Evolutionary conservation across 768 basidiomycete species (phyloP).

Genomic region (Leccinellum albellum): DNA sequence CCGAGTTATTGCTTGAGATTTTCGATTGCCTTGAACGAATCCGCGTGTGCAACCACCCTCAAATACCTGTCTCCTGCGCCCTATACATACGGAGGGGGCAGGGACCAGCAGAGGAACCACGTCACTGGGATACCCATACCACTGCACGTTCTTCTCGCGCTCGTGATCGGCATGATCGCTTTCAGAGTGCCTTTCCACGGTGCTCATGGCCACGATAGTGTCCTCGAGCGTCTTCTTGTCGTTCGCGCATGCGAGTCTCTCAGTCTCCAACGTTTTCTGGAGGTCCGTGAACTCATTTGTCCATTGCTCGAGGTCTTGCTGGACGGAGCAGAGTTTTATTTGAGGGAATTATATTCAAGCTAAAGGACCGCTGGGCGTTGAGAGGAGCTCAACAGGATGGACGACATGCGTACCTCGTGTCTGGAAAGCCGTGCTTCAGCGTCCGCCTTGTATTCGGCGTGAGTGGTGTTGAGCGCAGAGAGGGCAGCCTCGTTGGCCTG

Average conservation of each 20-base stretch:
- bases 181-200: conserved; percentile 65
- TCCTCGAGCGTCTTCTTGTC: conserved; percentile 83
- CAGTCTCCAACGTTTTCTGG: conserved; percentile 62
- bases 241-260: conserved; percentile 64
- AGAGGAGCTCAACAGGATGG: background rate
- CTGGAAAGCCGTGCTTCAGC: conserved; percentile 65
- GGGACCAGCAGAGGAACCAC: background rate
- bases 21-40: conserved; percentile 71
- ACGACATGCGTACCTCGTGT: conserved; percentile 52
- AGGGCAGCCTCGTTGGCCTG: conserved; percentile 78
- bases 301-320: conserved; percentile 51
- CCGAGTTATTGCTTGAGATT: conserved; percentile 60
- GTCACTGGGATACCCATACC: conserved; percentile 34
- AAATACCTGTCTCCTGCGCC: conserved; percentile 79
- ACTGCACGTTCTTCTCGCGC: conserved; percentile 64
- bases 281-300: conserved; percentile 51
- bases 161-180: conserved; percentile 61
- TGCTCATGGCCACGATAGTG: conserved; percentile 75
- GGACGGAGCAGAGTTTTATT: conserved; percentile 52
- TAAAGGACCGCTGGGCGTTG: conserved; percentile 25
- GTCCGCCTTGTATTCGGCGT: conserved; percentile 74
- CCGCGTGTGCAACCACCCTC: conserved; percentile 76
- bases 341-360: conserved; percentile 63
- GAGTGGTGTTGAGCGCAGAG: conserved; percentile 60
- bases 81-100: conserved; percentile 32